phyloP scores from a whole-genome alignment of 169 alveolate genomes.

The Plasmodium falciparum region DNA sequence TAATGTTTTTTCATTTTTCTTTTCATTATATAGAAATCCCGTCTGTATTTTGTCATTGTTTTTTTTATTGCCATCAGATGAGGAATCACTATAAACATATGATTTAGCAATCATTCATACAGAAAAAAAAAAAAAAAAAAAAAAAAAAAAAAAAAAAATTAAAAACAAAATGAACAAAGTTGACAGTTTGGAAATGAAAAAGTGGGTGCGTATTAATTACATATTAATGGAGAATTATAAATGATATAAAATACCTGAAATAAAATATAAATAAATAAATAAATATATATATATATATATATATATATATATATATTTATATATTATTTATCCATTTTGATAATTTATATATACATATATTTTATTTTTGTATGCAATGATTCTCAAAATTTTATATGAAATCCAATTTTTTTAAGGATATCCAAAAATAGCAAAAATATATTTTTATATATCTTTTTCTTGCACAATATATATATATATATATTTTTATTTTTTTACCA shows the following conservation, averaged over 20 bases:
- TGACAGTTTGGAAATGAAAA: no score
- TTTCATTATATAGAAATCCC: neutral
- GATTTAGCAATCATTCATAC: slow-evolving; percentile 72
- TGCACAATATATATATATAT: neutral
- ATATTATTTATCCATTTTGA: no score
- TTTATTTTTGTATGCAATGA: neutral
- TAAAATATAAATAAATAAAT: neutral
- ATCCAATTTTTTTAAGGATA: neutral
- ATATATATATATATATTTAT: no score
- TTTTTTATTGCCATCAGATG: slow-evolving; percentile 62
- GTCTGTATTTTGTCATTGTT: neutral
- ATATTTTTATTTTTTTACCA: slow-evolving; percentile 18
- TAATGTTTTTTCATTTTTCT: slow-evolving; percentile 9
- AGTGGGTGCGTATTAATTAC: no score
- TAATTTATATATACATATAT: neutral
- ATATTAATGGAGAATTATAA: neutral
- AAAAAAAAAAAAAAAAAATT: neutral
- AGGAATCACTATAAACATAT: slow-evolving; percentile 30
- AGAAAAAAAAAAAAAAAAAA: slow-evolving; percentile 12
- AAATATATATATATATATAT: no score
- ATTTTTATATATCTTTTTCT: neutral
- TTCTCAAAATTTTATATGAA: neutral
- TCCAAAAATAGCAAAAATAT: no score
- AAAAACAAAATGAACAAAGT: no score
- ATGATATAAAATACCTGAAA: neutral